Evolutionary conservation across 768 basidiomycete species (phyloP).

Genomic region (Cyathus striatus): DNA sequence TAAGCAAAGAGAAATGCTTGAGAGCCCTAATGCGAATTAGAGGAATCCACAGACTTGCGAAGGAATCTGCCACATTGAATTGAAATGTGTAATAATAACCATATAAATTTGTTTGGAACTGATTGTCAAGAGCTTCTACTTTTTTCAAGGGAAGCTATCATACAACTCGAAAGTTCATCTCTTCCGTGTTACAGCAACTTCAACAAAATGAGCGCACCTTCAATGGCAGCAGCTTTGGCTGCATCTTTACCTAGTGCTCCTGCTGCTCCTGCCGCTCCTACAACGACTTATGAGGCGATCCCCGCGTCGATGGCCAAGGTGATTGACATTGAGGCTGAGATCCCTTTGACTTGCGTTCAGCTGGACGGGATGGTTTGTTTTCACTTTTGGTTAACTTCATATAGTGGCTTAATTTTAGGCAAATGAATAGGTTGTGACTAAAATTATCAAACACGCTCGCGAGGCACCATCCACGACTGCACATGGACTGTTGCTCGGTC

Average conservation of each 20-base stretch:
- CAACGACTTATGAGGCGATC: slow-evolving; percentile 78
- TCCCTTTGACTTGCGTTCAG: slow-evolving; percentile 74
- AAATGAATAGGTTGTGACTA: slow-evolving; percentile 71
- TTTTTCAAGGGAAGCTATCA: slow-evolving; percentile 10
- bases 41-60: too few relatives aligned
- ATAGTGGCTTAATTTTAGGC: slow-evolving; percentile 4
- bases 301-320: slow-evolving; percentile 91
- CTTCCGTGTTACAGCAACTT: slow-evolving; percentile 5
- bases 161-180: neutral
- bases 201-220: slow-evolving; percentile 58
- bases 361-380: slow-evolving; percentile 78
- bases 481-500: slow-evolving; percentile 82
- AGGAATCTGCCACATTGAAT: too few relatives aligned
- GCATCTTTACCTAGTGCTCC: slow-evolving; percentile 72
- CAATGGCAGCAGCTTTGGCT: slow-evolving; percentile 92
- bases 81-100: too few relatives aligned
- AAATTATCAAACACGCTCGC: slow-evolving; percentile 89
- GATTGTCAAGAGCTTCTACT: slow-evolving; percentile 20
- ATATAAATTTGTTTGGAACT: too few relatives aligned
- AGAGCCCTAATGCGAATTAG: too few relatives aligned
- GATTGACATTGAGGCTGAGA: slow-evolving; percentile 90
- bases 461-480: slow-evolving; percentile 72
- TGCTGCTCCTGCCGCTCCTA: slow-evolving; percentile 53
- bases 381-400: neutral
- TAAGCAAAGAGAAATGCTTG: too few relatives aligned